Percentiles rank a stretch among this genome's conserved stretches.
Conservation (phyloP, 192 early-diverging fungal species). For the Geranomyces variabilis region DNA sequence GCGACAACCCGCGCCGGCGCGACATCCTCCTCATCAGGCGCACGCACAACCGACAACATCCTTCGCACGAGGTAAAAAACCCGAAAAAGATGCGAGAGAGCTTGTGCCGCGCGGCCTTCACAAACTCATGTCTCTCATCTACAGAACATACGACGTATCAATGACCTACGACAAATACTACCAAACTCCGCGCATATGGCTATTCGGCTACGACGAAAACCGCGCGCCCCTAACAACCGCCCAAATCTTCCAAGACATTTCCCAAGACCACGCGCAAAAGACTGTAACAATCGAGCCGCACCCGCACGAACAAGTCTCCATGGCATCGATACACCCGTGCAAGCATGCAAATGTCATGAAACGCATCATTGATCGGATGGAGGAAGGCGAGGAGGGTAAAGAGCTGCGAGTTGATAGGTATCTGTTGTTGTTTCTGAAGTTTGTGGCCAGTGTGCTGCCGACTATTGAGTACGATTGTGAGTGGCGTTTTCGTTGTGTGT, state of each 20-base stretch:
- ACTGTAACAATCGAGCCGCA: slow-evolving; percentile 98
- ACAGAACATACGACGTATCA: slow-evolving; percentile 94
- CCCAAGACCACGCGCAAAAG: slow-evolving; percentile 98
- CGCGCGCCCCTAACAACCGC: slow-evolving; percentile 78
- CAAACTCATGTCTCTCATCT: not conserved
- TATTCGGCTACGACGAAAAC: slow-evolving; percentile 95
- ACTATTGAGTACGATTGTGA: slow-evolving; percentile 96
- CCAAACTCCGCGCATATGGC: slow-evolving; percentile 95
- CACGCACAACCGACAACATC: slow-evolving; percentile 45
- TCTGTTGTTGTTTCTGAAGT: slow-evolving; percentile 94
- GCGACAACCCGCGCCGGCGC: too few relatives aligned
- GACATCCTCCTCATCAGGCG: not conserved
- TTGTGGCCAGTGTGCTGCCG: slow-evolving; percentile 94
- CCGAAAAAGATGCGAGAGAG: not conserved
- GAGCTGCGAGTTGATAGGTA: slow-evolving; percentile 93
- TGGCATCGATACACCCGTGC: slow-evolving; percentile 98
- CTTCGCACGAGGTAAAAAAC: slow-evolving; percentile 51
- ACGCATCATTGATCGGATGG: slow-evolving; percentile 85
- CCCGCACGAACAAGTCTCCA: slow-evolving; percentile 83
- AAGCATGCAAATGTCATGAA: slow-evolving; percentile 98
- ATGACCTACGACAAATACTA: slow-evolving; percentile 99
- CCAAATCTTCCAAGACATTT: slow-evolving; percentile 98
- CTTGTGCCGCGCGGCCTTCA: not conserved
- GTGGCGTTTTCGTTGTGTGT: not conserved
- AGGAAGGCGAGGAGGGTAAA: slow-evolving; percentile 65